Evolutionary conservation across 2,329 filamentous ascomycete genomes (phyloP).

Genomic region (Aspergillus uvarum): DNA sequence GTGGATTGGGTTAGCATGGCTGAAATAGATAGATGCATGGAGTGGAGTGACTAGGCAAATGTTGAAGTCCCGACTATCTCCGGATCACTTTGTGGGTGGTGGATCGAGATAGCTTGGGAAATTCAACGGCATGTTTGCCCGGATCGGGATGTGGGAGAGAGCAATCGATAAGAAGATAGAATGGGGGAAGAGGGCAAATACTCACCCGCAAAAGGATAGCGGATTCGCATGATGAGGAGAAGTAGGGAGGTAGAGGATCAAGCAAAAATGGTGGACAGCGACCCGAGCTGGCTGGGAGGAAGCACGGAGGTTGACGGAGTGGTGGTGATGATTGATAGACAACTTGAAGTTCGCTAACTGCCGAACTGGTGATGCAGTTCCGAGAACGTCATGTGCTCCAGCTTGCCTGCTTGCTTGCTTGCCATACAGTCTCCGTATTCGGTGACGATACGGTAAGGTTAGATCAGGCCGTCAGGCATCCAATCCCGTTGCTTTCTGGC

Average conservation of each 20-base stretch:
- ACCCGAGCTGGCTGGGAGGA: neutral
- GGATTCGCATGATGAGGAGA: constrained; percentile 68
- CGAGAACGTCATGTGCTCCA: neutral
- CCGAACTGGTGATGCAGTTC: neutral
- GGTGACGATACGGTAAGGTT: neutral
- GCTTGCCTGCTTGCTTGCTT: neutral
- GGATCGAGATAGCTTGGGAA: neutral
- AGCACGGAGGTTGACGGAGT: neutral
- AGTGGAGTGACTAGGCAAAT: neutral
- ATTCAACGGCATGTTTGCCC: neutral
- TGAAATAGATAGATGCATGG: constrained; percentile 21
- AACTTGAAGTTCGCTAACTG: neutral
- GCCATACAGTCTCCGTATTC: no score
- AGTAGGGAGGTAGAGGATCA: constrained; percentile 16
- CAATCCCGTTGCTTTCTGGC: neutral
- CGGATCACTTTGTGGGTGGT: neutral
- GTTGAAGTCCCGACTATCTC: neutral
- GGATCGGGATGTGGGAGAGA: neutral
- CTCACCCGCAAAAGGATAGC: constrained; percentile 83
- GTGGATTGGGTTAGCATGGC: neutral
- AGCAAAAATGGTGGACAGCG: neutral
- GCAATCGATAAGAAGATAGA: neutral
- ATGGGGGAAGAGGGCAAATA: constrained; percentile 18
- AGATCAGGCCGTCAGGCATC: neutral
- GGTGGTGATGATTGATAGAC: neutral